phyloP scores from a whole-genome alignment of 352 stramenopile genomes.

The Pythium vanterpoolii region DNA sequence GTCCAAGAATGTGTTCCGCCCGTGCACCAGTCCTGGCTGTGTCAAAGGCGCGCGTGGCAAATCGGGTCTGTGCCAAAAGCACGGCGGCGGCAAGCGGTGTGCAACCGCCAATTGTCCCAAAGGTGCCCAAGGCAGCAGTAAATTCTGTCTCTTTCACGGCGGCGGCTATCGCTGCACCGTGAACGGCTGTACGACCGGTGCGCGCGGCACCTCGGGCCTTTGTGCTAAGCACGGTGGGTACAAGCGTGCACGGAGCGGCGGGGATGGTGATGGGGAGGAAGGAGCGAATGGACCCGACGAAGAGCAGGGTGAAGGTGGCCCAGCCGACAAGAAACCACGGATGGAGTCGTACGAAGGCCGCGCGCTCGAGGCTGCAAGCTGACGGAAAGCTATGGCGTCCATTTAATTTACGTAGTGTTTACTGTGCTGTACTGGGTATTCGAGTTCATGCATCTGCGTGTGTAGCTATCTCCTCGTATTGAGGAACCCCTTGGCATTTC shows the following conservation, averaged over 20 bases:
- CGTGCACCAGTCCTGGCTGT: conserved; percentile 55
- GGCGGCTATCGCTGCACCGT: conserved; percentile 82
- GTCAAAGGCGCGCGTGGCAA: conserved; percentile 78
- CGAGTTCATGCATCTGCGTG: neutral
- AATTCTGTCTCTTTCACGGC: conserved; percentile 78
- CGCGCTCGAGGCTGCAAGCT: conserved; percentile 8
- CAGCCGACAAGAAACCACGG: conserved; percentile 16
- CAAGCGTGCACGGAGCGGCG: conserved; percentile 30
- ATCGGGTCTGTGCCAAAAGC: conserved; percentile 80
- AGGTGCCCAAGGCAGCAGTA: conserved; percentile 76
- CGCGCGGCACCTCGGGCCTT: conserved; percentile 65
- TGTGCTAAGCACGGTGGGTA: conserved; percentile 83
- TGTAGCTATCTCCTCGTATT: neutral
- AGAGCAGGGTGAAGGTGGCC: neutral
- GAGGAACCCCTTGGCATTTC: too few species aligned
- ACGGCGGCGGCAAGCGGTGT: conserved; percentile 84
- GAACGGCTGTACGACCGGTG: conserved; percentile 67
- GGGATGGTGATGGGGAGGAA: neutral
- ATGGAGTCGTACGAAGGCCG: conserved; percentile 16
- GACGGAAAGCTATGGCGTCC: neutral
- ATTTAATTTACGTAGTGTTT: conserved; percentile 1
- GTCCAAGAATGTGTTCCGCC: conserved; percentile 71
- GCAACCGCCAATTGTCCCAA: conserved; percentile 58
- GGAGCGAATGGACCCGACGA: neutral
- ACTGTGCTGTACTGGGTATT: neutral